phyloP scores from a whole-genome alignment of 2,329 filamentous ascomycete genomes.

The Zelopaecilomyces penicillatus region DNA sequence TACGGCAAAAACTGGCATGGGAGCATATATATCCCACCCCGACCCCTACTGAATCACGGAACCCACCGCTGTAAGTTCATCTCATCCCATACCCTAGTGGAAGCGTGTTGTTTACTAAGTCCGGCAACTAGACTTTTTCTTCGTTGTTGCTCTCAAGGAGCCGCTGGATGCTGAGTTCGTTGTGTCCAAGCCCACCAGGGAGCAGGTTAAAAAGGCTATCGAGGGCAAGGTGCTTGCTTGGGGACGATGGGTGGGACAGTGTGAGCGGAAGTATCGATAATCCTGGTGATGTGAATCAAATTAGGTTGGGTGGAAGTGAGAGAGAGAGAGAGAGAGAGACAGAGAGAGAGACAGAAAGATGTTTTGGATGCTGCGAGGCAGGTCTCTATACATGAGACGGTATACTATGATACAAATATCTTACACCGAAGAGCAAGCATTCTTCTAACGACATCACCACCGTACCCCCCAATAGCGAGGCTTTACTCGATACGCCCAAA shows the following conservation, averaged over 20 bases:
- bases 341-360: too few relatives aligned
- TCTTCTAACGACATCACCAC: too few relatives aligned
- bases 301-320: too few relatives aligned
- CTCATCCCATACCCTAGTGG: fast-evolving
- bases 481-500: conserved; percentile 26
- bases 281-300: too few relatives aligned
- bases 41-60: conserved; percentile 41
- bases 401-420: too few relatives aligned
- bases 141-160: conserved; percentile 39
- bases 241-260: conserved; percentile 39
- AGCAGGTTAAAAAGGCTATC: conserved; percentile 34
- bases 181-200: conserved; percentile 29
- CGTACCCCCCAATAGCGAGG: too few relatives aligned
- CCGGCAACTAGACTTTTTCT: conserved; percentile 33
- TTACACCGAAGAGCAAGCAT: too few relatives aligned
- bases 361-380: too few relatives aligned
- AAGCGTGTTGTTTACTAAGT: background rate
- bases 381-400: too few relatives aligned
- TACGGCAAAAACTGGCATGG: conserved; percentile 34
- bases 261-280: conserved; percentile 29
- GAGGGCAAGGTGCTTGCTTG: conserved; percentile 40
- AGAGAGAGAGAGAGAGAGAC: too few relatives aligned
- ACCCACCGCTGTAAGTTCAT: conserved; percentile 37
- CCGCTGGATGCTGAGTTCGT: conserved; percentile 30
- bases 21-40: conserved; percentile 35